Evolutionary conservation across 805 yeast species (phyloP).

Genomic region (Saturnispora quitensis): DNA sequence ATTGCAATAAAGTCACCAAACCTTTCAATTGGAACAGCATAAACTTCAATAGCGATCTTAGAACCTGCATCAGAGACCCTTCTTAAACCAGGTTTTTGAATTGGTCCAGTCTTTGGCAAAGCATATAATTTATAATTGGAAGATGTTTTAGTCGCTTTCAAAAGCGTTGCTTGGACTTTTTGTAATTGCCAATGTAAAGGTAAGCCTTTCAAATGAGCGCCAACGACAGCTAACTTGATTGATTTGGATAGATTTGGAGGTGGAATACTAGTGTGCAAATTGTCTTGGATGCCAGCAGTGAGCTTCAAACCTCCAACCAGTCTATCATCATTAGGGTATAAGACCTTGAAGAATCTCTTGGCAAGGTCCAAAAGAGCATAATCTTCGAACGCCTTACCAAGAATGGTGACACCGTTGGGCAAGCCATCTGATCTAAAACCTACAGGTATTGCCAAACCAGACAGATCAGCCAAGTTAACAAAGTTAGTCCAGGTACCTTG

Average conservation of each 20-base stretch:
- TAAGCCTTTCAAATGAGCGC: constrained; percentile 86
- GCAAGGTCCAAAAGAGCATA: constrained; percentile 85
- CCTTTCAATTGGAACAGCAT: constrained; percentile 65
- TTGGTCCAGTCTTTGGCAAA: constrained; percentile 71
- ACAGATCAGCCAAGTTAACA: constrained; percentile 86
- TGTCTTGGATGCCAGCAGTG: constrained; percentile 32
- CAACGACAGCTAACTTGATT: constrained; percentile 83
- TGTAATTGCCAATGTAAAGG: constrained; percentile 92
- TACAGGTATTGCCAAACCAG: constrained; percentile 85
- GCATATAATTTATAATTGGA: constrained; percentile 70
- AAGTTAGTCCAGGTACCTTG: constrained; percentile 99
- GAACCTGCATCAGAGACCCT: constrained; percentile 51
- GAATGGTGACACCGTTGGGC: constrained; percentile 83
- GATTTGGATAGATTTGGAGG: constrained; percentile 31
- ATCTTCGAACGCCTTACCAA: constrained; percentile 78
- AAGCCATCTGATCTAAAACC: constrained; percentile 84
- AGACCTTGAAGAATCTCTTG: constrained; percentile 47
- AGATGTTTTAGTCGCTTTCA: constrained; percentile 61
- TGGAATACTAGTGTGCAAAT: constrained; percentile 39
- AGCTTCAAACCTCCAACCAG: constrained; percentile 38
- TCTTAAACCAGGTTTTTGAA: constrained; percentile 83
- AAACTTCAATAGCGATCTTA: constrained; percentile 67
- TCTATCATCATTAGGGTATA: constrained; percentile 39
- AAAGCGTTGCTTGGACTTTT: constrained; percentile 66
- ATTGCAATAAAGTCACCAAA: constrained; percentile 79